Conservation (phyloP, 176 grass and related monocot species). For the Oryza nivara region DNA sequence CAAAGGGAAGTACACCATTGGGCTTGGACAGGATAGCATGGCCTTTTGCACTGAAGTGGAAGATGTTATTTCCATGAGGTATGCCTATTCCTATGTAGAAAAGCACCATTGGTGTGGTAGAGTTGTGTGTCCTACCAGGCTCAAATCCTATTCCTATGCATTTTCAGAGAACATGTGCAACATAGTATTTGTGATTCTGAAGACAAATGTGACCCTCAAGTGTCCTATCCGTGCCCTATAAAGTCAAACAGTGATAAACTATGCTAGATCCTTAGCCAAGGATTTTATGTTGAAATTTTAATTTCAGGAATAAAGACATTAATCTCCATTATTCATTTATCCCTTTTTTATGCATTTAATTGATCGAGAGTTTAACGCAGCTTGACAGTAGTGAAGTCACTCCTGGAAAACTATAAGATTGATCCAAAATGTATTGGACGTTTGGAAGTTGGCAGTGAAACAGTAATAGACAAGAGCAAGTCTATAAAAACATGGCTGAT, state of each 20-base stretch:
- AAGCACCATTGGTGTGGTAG: background rate
- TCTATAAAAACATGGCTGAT: constrained; percentile 99
- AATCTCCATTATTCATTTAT: background rate
- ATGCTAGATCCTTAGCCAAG: background rate
- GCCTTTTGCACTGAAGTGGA: constrained; percentile 79
- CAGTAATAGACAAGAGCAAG: constrained; percentile 99
- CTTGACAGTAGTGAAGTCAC: constrained; percentile 86
- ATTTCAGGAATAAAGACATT: background rate
- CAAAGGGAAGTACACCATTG: constrained; percentile 87
- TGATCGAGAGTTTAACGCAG: constrained; percentile 47
- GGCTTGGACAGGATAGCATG: constrained; percentile 85
- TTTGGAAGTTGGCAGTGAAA: constrained; percentile 96
- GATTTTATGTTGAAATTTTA: constrained; percentile 7
- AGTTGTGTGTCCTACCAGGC: too few relatives aligned
- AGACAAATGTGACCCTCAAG: background rate
- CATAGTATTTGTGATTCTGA: background rate
- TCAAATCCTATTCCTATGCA: too few relatives aligned
- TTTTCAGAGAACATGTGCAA: background rate
- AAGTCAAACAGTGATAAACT: background rate
- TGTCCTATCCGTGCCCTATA: background rate
- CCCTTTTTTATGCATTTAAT: background rate
- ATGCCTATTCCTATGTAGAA: background rate
- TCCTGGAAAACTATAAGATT: constrained; percentile 81
- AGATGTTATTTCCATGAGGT: constrained; percentile 93
- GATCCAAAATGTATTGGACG: constrained; percentile 85